Percentiles rank a stretch among this genome's conserved stretches.
phyloP scores from a whole-genome alignment of 2,329 filamentous ascomycete species.

The Phialophora tarda region DNA sequence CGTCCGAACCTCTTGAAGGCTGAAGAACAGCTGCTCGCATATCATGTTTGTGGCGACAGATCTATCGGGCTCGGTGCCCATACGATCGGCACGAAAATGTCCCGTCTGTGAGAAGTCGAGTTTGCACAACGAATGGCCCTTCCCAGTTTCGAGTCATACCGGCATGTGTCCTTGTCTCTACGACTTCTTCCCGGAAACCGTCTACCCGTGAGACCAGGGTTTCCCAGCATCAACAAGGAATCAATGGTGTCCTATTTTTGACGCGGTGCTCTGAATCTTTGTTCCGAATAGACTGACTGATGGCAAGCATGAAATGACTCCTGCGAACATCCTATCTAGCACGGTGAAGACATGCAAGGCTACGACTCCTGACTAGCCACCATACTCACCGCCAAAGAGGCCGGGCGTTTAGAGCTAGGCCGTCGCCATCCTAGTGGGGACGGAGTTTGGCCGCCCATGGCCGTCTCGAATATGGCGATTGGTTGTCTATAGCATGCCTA shows the following conservation, averaged over 20 bases:
- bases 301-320: background rate
- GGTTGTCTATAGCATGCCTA: slow-evolving; percentile 1
- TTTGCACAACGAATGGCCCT: background rate
- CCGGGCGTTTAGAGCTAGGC: background rate
- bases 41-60: background rate
- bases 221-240: background rate
- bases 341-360: slow-evolving; percentile 6
- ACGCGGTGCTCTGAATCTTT: background rate
- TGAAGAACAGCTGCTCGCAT: background rate
- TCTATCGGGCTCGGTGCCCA: background rate
- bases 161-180: background rate
- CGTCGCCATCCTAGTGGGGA: background rate
- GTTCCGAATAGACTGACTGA: background rate
- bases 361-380: slow-evolving; percentile 9
- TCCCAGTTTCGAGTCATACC: background rate
- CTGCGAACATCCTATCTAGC: background rate
- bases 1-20: background rate
- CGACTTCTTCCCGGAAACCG: background rate
- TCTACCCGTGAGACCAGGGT: background rate
- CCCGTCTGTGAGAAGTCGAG: background rate
- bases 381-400: background rate
- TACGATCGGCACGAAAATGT: background rate
- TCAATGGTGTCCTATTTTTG: background rate
- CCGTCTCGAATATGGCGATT: slow-evolving; percentile 7
- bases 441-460: background rate